Percentiles rank a stretch among this genome's conserved stretches.
These are phyloP conservation scores for Hemisphaericaspora nanyangensis DNA, from an alignment of 805 yeast species.

Conservation along the genomic window DNA sequence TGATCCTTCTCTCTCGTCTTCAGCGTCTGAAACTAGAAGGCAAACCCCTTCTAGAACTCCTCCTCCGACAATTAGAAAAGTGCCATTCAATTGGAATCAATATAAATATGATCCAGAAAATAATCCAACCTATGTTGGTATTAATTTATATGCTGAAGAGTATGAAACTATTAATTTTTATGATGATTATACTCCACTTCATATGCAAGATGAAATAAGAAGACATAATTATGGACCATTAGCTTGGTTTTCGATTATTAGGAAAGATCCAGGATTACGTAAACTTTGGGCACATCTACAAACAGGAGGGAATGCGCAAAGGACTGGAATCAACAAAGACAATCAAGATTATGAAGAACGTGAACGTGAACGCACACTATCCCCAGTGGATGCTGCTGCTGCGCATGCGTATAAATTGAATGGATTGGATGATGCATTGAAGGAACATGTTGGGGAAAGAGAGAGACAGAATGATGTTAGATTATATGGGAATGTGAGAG, in stretches of 20 bases:
- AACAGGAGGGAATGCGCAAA: not conserved
- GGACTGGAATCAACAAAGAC: not conserved
- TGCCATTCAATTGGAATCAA: slow-evolving; percentile 5
- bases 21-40: not conserved
- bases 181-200: slow-evolving; percentile 40
- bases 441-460: slow-evolving; percentile 20
- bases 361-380: not conserved
- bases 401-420: not conserved
- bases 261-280: slow-evolving; percentile 38
- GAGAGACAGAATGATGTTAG: slow-evolving; percentile 22
- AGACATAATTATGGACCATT: slow-evolving; percentile 51
- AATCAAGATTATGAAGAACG: slow-evolving; percentile 4
- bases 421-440: slow-evolving; percentile 17
- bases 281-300: slow-evolving; percentile 8
- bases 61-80: not conserved
- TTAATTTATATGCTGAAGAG: slow-evolving; percentile 19
- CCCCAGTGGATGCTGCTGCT: not conserved
- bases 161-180: slow-evolving; percentile 40
- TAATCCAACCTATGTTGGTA: slow-evolving; percentile 16
- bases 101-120: slow-evolving; percentile 4
- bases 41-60: not conserved
- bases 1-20: no score
- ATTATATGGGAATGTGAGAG: slow-evolving; percentile 8
- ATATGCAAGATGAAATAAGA: slow-evolving; percentile 33
- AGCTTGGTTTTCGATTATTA: slow-evolving; percentile 45